phyloP scores from a whole-genome alignment of 805 yeast genomes.

The Pichia occidentalis region DNA sequence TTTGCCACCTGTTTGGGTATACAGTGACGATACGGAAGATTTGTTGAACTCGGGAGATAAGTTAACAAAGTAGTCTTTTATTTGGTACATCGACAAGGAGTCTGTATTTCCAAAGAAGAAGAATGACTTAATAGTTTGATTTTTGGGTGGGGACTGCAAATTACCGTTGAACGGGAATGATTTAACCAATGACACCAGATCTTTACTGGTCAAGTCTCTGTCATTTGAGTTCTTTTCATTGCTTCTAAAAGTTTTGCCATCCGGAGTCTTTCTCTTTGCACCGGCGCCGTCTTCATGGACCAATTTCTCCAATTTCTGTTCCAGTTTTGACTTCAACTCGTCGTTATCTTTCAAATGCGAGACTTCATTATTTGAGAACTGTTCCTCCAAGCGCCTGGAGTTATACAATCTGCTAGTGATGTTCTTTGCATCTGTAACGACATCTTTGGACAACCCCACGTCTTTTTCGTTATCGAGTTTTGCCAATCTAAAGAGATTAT shows the following conservation, averaged over 20 bases:
- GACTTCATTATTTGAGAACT: conserved; percentile 19
- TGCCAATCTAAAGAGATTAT: conserved; percentile 71
- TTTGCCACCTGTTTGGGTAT: conserved; percentile 49
- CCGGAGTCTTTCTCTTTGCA: no score
- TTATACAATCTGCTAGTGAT: conserved; percentile 45
- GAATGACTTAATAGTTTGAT: conserved; percentile 43
- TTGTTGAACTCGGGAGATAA: conserved; percentile 16
- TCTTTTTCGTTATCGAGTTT: conserved; percentile 33
- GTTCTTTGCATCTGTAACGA: conserved; percentile 41
- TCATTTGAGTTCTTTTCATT: conserved; percentile 13
- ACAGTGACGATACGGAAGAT: conserved; percentile 36
- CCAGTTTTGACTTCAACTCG: conserved; percentile 1
- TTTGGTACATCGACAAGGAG: conserved; percentile 55
- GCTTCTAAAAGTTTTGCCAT: no score
- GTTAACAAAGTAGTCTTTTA: conserved; percentile 44
- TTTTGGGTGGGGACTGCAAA: conserved; percentile 35
- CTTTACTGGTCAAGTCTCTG: conserved; percentile 26
- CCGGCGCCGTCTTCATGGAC: conserved; percentile 13
- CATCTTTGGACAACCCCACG: conserved; percentile 22
- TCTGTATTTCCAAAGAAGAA: conserved; percentile 72
- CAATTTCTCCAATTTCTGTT: conserved; percentile 11
- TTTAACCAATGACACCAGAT: conserved; percentile 45
- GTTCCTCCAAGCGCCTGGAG: conserved; percentile 40
- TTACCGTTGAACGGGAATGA: conserved; percentile 66
- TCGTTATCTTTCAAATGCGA: conserved; percentile 9